These are phyloP conservation scores for Diversispora epigaea DNA, from an alignment of 192 early-diverging fungal genomes.

Conservation along the genomic window DNA sequence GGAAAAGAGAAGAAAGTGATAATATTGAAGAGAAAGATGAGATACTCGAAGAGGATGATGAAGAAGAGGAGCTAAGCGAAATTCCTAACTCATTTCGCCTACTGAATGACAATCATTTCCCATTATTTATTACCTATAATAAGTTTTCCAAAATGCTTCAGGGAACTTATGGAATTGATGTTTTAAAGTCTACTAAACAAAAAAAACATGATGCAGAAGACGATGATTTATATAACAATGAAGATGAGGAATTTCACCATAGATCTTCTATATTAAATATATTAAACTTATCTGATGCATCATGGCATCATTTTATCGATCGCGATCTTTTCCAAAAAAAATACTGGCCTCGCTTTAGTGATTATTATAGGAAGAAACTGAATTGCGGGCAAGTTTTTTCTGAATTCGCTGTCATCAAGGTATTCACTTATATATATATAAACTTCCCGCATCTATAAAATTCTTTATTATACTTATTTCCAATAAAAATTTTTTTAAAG, in stretches of 20 bases:
- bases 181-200: background rate
- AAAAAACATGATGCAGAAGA: background rate
- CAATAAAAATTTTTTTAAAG: background rate
- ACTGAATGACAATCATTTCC: slow-evolving; percentile 13
- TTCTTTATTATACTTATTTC: too few species aligned
- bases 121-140: slow-evolving; percentile 10
- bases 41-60: slow-evolving; percentile 25
- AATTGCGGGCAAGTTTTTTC: slow-evolving; percentile 3
- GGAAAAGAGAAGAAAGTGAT: background rate
- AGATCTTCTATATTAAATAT: background rate
- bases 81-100: slow-evolving; percentile 9
- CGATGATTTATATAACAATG: background rate
- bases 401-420: slow-evolving; percentile 14
- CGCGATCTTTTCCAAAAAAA: background rate
- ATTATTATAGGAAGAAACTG: background rate
- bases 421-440: background rate
- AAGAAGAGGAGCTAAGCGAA: background rate
- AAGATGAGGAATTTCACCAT: background rate
- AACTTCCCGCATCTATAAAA: too few species aligned
- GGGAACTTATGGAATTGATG: slow-evolving; percentile 12
- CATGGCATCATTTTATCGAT: background rate
- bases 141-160: slow-evolving; percentile 24
- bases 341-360: slow-evolving; percentile 1
- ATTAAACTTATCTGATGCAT: background rate
- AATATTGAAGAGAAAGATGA: background rate